Evolutionary conservation across 371 early-diverging fungal genomes (phyloP).

Genomic region (Mortierella sp.): DNA sequence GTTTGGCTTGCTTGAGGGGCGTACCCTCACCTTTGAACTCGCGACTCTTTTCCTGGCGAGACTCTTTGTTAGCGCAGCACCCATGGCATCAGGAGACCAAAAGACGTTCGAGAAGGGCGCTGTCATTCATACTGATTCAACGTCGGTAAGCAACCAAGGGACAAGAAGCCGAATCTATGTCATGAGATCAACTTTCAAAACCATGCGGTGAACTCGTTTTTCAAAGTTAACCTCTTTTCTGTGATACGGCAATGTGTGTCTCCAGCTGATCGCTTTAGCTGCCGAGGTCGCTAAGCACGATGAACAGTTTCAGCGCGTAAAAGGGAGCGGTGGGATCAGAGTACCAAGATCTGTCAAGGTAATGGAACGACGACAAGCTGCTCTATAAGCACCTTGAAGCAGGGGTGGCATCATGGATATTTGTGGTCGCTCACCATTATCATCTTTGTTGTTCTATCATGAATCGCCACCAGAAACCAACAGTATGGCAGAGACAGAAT

Average conservation of each 20-base stretch:
- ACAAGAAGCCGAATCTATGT: too few species aligned
- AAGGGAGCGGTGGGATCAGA: slow-evolving; percentile 22
- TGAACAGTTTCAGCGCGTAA: slow-evolving; percentile 26
- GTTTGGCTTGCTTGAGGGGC: too few species aligned
- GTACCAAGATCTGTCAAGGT: slow-evolving; percentile 40
- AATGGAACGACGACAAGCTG: too few species aligned
- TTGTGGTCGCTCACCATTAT: too few species aligned
- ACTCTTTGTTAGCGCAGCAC: not conserved
- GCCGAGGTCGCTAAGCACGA: slow-evolving; percentile 47
- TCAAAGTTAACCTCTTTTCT: too few species aligned
- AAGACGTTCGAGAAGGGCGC: slow-evolving; percentile 27
- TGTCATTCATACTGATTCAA: slow-evolving; percentile 23
- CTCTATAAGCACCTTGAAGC: too few species aligned
- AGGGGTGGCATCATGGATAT: too few species aligned
- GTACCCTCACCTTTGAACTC: too few species aligned
- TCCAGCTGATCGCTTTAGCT: slow-evolving; percentile 38
- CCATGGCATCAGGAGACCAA: slow-evolving; percentile 19
- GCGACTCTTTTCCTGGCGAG: too few species aligned
- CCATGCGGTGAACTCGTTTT: too few species aligned
- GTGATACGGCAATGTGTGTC: not conserved
- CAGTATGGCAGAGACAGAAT: slow-evolving; percentile 69
- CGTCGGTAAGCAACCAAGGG: slow-evolving; percentile 23
- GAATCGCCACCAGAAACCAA: slow-evolving; percentile 58
- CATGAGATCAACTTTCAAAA: too few species aligned
- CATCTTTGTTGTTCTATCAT: too few species aligned